Base-by-base conservation (phyloP, 768 basidiomycete species). In the Panellus pusillus region DNA sequence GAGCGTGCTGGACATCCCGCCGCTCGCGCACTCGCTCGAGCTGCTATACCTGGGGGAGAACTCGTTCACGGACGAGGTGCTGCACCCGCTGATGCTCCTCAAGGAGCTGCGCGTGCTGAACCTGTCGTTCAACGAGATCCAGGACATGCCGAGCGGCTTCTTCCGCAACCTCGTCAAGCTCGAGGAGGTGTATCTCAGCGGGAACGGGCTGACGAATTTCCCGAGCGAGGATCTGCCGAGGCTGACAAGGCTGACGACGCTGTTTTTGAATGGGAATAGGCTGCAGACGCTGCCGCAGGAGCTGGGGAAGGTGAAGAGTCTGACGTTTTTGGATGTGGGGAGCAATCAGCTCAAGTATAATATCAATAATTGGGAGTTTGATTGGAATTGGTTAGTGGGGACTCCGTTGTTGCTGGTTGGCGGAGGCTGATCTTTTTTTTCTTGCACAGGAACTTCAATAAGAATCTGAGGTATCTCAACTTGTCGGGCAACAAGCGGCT, bases 281-380 rank as follows among this genome's bases (percentile, higher is more conserved):
- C 72, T 99, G 32, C 90, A 93, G 71, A 95, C 92, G 9, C 71
- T 98, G 4, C 97, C 97, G 4, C 86, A 90, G 50, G 97, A 98
- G 67, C 68, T 99, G 44, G 87, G 86, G 36, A 91, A 92, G 66
- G 81, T 97, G 54, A 79, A 81, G 65, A 85, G 79, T 43, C 73
- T 99, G 64, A 81, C 78, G 48, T 82, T 89, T 29, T 76, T 99
- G 61, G 97, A 99, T 65, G 95, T 91, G 5, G 95, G 97, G 7
- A 94, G 88, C 68, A 99, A 99, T 68, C 70, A 84, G 48, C 75
- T 99, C 70, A 92, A 90, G 79, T 98, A 98, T 71, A 99, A 98
- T 67, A 93, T 97, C 62, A 90, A 92, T 61, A 99, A 99, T 65
- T 94, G 88, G 88, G 92, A 96, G 68, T 98, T 94, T 69, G 97